phyloP scores from a whole-genome alignment of 2,329 filamentous ascomycete species.

The Parafenestella ontariensis region DNA sequence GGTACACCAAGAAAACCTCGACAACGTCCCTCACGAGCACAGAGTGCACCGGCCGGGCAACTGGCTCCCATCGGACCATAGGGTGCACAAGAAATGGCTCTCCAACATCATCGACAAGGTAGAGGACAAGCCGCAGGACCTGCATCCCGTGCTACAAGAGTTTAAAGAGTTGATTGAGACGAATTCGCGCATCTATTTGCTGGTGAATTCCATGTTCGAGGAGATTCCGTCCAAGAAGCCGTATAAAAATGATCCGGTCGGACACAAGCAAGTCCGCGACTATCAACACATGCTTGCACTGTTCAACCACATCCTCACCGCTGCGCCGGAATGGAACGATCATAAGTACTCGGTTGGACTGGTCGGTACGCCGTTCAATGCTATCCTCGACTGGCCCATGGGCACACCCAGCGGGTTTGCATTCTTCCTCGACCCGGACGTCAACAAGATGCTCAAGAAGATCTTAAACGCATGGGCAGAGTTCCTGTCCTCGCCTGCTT shows the following conservation, averaged over 20 bases:
- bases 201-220: slow-evolving; percentile 71
- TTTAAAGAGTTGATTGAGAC: slow-evolving; percentile 71
- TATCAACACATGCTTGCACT: slow-evolving; percentile 71
- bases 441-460: slow-evolving; percentile 59
- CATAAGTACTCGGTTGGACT: slow-evolving; percentile 49
- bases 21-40: slow-evolving; percentile 26
- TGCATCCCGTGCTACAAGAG: slow-evolving; percentile 68
- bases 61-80: slow-evolving; percentile 71
- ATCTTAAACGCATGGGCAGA: slow-evolving; percentile 59
- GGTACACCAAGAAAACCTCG: slow-evolving; percentile 17
- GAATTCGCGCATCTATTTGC: slow-evolving; percentile 70
- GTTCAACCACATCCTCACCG: slow-evolving; percentile 63
- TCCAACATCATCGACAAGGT: slow-evolving; percentile 62
- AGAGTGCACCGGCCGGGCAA: slow-evolving; percentile 23
- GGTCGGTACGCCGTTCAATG: slow-evolving; percentile 64
- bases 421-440: slow-evolving; percentile 50
- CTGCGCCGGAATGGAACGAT: slow-evolving; percentile 53
- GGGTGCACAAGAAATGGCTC: slow-evolving; percentile 70
- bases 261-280: slow-evolving; percentile 68
- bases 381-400: slow-evolving; percentile 67
- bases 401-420: slow-evolving; percentile 56
- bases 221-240: slow-evolving; percentile 68
- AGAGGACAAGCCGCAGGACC: slow-evolving; percentile 57
- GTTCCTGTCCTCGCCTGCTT: slow-evolving; percentile 43
- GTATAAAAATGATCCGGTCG: slow-evolving; percentile 68